Evolutionary conservation across 768 basidiomycete species (phyloP).

Genomic region (Mycena kentingensis): DNA sequence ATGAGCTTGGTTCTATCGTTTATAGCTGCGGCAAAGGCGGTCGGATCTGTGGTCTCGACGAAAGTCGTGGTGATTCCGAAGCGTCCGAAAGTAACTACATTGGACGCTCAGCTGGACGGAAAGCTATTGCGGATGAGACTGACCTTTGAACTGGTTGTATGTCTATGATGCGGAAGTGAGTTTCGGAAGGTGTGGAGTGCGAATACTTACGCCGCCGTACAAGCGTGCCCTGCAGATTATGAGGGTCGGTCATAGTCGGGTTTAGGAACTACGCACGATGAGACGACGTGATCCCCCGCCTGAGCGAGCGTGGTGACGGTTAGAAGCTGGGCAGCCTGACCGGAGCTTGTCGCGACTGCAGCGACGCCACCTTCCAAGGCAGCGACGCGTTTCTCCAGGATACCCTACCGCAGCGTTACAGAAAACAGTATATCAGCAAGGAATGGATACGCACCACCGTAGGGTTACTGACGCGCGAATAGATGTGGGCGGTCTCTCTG

Average conservation of each 20-base stretch:
- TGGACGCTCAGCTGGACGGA: neutral
- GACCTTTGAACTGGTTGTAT: conserved; percentile 67
- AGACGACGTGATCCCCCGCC: conserved; percentile 66
- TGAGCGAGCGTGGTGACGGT: conserved; percentile 53
- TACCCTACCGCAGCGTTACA: neutral
- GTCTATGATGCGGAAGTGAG: conserved; percentile 37
- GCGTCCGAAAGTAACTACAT: conserved; percentile 53
- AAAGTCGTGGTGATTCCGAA: conserved; percentile 59
- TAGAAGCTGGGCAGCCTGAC: conserved; percentile 66
- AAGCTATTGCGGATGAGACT: neutral
- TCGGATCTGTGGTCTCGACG: conserved; percentile 48
- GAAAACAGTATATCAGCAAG: neutral
- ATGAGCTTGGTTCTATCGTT: conserved; percentile 63
- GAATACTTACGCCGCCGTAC: conserved; percentile 56
- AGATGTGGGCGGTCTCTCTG: conserved; percentile 6
- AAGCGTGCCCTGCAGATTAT: conserved; percentile 50
- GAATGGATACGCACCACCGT: conserved; percentile 5
- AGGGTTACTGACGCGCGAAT: conserved; percentile 12
- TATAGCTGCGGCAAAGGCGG: conserved; percentile 52
- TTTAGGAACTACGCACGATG: conserved; percentile 53
- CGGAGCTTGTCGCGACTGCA: conserved; percentile 45
- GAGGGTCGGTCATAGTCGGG: too few relatives aligned
- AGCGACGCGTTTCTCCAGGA: too few relatives aligned
- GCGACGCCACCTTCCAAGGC: conserved; percentile 15
- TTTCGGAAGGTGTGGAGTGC: neutral